A percentile compares a stretch with the other conserved stretches of the same genome.
Conservation (phyloP, 2,329 filamentous ascomycete genomes). For the Monosporascus sp. region DNA sequence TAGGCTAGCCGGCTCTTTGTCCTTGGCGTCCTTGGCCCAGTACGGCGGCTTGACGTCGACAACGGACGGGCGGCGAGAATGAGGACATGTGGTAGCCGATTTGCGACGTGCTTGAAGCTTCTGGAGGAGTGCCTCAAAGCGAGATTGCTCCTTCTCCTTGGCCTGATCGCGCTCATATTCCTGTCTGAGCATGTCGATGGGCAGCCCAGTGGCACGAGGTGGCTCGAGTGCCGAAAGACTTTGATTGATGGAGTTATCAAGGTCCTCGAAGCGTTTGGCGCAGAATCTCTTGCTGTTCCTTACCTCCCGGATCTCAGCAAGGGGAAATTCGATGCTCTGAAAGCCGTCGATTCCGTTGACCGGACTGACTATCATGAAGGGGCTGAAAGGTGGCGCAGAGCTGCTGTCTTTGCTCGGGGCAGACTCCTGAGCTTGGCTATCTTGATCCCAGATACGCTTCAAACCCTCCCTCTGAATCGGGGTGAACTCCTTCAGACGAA, state of each 20-base stretch:
- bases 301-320: slow-evolving; percentile 15
- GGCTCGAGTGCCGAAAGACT: slow-evolving; percentile 9
- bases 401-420: background rate
- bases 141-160: background rate
- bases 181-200: slow-evolving; percentile 9
- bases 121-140: slow-evolving; percentile 15
- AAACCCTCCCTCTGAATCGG: background rate
- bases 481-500: too few relatives aligned
- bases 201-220: slow-evolving; percentile 19
- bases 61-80: background rate
- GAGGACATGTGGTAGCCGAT: slow-evolving; percentile 7
- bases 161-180: slow-evolving; percentile 11
- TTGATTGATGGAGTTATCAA: slow-evolving; percentile 11
- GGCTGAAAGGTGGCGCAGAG: background rate
- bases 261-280: slow-evolving; percentile 4
- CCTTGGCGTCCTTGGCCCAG: background rate
- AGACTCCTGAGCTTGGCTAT: background rate
- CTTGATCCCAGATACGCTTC: background rate
- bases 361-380: background rate
- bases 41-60: slow-evolving; percentile 1
- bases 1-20: background rate
- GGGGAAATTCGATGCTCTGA: slow-evolving; percentile 11
- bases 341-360: background rate
- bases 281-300: slow-evolving; percentile 13
- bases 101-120: slow-evolving; percentile 18